Percentiles rank a stretch among this genome's conserved stretches.
These are phyloP conservation scores for Polygonum maritimum DNA, from an alignment of 148 eudicot genomes.

Conservation along the genomic window DNA sequence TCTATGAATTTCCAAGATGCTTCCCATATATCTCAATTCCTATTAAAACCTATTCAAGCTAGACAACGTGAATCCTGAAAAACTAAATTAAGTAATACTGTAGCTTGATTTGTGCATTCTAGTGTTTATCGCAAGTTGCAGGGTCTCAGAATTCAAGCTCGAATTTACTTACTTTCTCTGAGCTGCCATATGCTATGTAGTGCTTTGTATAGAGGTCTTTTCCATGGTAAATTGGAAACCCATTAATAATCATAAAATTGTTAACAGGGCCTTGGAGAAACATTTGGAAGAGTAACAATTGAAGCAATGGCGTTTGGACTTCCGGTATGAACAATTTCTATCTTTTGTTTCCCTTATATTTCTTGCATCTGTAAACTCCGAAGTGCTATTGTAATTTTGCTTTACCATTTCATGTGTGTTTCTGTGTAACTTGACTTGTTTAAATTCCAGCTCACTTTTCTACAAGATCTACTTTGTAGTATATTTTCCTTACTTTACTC, in stretches of 20 bases:
- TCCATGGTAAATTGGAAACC: not conserved
- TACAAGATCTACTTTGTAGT: not conserved
- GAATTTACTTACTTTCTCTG: not conserved
- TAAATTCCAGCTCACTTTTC: not conserved
- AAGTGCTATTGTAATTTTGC: not conserved
- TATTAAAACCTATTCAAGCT: not conserved
- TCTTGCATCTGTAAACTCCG: not conserved
- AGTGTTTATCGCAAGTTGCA: not conserved
- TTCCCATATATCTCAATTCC: not conserved
- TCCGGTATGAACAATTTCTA: conserved; percentile 54
- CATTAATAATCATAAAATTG: not conserved
- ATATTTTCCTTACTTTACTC: not conserved
- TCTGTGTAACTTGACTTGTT: not conserved
- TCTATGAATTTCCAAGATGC: not conserved
- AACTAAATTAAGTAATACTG: not conserved
- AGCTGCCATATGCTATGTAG: not conserved
- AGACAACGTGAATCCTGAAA: not conserved
- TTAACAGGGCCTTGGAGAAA: conserved; percentile 89
- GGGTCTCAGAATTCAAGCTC: not conserved
- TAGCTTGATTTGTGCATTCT: not conserved
- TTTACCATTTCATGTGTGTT: not conserved
- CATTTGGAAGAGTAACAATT: conserved; percentile 96
- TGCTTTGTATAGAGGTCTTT: not conserved
- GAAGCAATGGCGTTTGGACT: conserved; percentile 99
- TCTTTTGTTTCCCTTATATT: not conserved